Conservation (phyloP, 352 stramenopile species). For the Phytophthora sp. region DNA sequence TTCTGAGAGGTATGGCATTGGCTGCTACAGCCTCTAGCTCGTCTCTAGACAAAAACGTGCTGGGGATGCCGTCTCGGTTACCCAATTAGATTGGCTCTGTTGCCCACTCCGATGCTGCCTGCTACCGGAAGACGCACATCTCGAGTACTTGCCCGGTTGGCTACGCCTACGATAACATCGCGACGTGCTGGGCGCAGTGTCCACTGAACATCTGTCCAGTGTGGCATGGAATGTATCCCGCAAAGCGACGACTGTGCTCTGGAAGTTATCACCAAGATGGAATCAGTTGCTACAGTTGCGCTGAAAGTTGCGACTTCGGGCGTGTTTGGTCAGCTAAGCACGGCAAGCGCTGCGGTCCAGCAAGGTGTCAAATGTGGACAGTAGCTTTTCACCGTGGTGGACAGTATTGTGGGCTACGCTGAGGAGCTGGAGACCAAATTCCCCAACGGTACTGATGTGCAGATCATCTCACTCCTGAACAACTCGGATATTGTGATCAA, state of each 20-base stretch:
- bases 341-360: constrained; percentile 47
- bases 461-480: constrained; percentile 52
- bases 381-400: constrained; percentile 48
- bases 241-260: constrained; percentile 65
- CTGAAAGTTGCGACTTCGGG: constrained; percentile 56
- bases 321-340: constrained; percentile 56
- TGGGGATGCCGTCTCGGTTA: too few relatives aligned
- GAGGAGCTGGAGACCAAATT: constrained; percentile 42
- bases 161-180: constrained; percentile 62
- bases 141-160: constrained; percentile 41
- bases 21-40: not conserved
- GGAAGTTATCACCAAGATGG: constrained; percentile 54
- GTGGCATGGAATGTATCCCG: constrained; percentile 72
- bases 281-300: constrained; percentile 51
- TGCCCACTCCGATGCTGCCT: constrained; percentile 40
- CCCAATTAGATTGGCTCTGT: constrained; percentile 38
- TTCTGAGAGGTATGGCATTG: not conserved
- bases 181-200: constrained; percentile 75
- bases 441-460: constrained; percentile 50
- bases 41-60: constrained; percentile 12
- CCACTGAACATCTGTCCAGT: constrained; percentile 73
- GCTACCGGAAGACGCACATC: constrained; percentile 59
- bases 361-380: constrained; percentile 58
- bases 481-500: constrained; percentile 64
- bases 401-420: constrained; percentile 46